phyloP scores from a whole-genome alignment of 768 basidiomycete genomes.

The Tylopilus sp. region DNA sequence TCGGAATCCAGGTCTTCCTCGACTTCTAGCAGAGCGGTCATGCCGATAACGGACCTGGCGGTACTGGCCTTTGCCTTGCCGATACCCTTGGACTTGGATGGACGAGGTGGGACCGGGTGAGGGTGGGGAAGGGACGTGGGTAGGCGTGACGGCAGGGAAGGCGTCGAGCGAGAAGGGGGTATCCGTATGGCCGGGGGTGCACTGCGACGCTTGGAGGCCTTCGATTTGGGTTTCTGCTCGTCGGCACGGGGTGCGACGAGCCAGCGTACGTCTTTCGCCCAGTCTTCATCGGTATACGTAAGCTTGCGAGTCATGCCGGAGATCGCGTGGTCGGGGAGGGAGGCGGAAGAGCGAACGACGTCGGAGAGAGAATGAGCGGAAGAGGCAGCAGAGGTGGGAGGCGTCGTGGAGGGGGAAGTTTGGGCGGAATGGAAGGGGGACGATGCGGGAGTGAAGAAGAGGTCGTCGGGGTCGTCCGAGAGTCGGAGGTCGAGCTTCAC shows the following conservation, averaged over 20 bases:
- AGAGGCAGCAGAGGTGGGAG: conserved; percentile 29
- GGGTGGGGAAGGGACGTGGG: conserved; percentile 4
- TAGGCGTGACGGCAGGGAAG: conserved; percentile 18
- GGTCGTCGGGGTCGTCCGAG: conserved; percentile 34
- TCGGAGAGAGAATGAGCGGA: conserved; percentile 30
- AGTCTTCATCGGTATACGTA: conserved; percentile 54
- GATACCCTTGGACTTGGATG: conserved; percentile 26
- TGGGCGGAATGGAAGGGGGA: conserved; percentile 16
- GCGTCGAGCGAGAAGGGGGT: conserved; percentile 19
- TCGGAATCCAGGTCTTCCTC: conserved; percentile 42
- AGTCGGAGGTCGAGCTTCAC: conserved; percentile 16
- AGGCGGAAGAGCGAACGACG: conserved; percentile 31
- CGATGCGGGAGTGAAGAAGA: conserved; percentile 48
- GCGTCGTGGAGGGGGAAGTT: conserved; percentile 22
- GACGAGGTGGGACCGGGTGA: conserved; percentile 17
- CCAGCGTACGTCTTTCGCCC: conserved; percentile 69
- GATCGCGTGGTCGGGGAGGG: conserved; percentile 28
- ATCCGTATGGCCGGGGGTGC: conserved; percentile 12
- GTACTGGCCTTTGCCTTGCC: conserved; percentile 31
- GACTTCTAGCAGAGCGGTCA: conserved; percentile 52
- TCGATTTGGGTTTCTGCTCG: conserved; percentile 18
- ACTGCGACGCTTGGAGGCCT: conserved; percentile 18
- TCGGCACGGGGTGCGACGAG: conserved; percentile 40
- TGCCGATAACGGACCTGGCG: conserved; percentile 47
- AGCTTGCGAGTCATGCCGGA: conserved; percentile 28